Conservation (phyloP, 169 alveolate genomes). For the Plasmodium inui region DNA sequence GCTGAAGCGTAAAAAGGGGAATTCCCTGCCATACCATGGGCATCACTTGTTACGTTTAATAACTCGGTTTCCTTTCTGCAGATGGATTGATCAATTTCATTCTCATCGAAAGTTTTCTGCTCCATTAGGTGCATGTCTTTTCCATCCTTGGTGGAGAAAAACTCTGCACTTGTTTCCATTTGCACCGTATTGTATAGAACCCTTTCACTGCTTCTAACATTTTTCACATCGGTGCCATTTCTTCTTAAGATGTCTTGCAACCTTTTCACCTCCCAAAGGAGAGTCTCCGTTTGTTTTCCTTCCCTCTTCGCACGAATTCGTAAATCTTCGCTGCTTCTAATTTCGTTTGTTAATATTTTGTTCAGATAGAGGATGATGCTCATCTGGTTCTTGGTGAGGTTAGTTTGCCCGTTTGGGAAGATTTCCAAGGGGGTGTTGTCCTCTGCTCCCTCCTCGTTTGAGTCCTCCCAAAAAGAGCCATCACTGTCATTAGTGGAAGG, state of each 20-base stretch:
- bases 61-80: neutral
- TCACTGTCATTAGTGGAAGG: neutral
- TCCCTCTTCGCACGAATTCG: neutral
- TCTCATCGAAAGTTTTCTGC: neutral
- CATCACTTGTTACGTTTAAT: neutral
- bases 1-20: neutral
- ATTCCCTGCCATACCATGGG: neutral
- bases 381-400: conserved; percentile 15
- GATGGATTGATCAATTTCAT: neutral
- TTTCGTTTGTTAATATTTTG: conserved; percentile 32
- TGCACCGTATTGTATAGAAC: neutral
- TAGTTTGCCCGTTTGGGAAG: neutral
- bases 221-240: neutral
- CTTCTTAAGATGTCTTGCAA: conserved; percentile 11
- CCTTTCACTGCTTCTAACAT: neutral
- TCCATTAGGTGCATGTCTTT: conserved; percentile 9
- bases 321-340: conserved; percentile 4
- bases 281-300: neutral
- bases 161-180: neutral
- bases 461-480: neutral
- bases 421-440: neutral
- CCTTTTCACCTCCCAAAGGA: conserved; percentile 27
- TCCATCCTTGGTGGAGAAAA: neutral
- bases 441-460: neutral
- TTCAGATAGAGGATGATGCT: conserved; percentile 18